Percentiles rank a stretch among this genome's conserved stretches.
phyloP scores from a whole-genome alignment of 768 basidiomycete species.

The Pluteus cervinus region DNA sequence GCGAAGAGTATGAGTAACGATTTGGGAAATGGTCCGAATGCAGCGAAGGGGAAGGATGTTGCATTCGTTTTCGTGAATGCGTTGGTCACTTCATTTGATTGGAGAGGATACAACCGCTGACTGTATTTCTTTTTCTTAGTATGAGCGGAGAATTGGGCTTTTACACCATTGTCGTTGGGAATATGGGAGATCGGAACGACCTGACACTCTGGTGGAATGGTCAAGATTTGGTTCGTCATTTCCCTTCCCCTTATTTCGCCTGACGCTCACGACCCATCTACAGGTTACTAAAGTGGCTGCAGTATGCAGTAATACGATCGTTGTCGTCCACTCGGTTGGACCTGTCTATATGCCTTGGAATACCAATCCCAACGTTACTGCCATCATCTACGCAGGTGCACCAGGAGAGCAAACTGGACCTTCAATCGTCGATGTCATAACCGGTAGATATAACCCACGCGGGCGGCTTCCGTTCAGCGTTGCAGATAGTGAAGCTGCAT shows the following conservation, averaged over 20 bases:
- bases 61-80: conserved; percentile 59
- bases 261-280: conserved; percentile 22
- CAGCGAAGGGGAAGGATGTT: conserved; percentile 45
- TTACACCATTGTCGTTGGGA: conserved; percentile 58
- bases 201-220: conserved; percentile 54
- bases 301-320: conserved; percentile 71
- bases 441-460: conserved; percentile 70
- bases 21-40: conserved; percentile 26
- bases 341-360: conserved; percentile 73
- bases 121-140: too few species aligned
- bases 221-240: conserved; percentile 32
- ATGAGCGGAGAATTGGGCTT: conserved; percentile 47
- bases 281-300: conserved; percentile 54
- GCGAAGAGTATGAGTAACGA: conserved; percentile 40
- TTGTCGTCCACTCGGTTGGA: conserved; percentile 75
- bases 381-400: conserved; percentile 49
- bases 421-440: conserved; percentile 71
- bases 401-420: conserved; percentile 77
- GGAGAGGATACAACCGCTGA: too few species aligned
- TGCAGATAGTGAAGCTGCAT: conserved; percentile 44
- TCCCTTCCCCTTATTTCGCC: conserved; percentile 3
- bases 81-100: conserved; percentile 18
- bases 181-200: conserved; percentile 55
- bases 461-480: conserved; percentile 72
- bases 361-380: conserved; percentile 67